Base-by-base conservation (phyloP, 768 basidiomycete genomes). In the Leucocoprinus birnbaumii region DNA sequence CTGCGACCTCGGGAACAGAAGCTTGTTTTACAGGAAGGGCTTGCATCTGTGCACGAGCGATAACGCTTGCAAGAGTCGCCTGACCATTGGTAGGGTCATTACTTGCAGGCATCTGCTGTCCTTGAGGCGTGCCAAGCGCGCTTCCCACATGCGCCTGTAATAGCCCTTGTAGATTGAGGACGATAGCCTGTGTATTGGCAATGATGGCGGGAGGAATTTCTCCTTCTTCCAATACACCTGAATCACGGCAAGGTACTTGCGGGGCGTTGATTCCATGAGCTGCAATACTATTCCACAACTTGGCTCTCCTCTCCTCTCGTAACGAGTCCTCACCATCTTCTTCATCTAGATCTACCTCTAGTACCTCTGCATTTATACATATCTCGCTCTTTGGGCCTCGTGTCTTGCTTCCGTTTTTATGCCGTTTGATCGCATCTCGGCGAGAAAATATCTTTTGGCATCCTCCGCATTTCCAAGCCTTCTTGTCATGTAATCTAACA, bases 341-440 rank as follows among this genome's bases (percentile, higher is more conserved):
- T 5, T 69, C 71, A 51, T 73, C 74, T 16, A 78, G 64, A 26
- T 82, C 76, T 16, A 88, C 82, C 65, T 90, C 88, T 46, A 78
- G 69, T 5, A 88, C 73, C 22, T 82, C 81, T 42, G 84, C 84
- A 11, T 71, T 72, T 41, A 80, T 67, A 60, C 88, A 91, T 22
- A 65, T 63, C 59, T 78, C 75, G 43, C 76, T 76, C 59, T 74
- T 80, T 9, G 75, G 74, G 16, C 80, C 82, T 16, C 81, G 74
- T 34, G 69, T 68, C 56, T 77, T 77, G 27, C 75, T 78, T 43
- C 79, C 78, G 61, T 86, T 84, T 67, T 86, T 87, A 59, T 91
- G 89, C 21, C 87, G 78, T 65, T 87, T 88, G 64, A 91, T 85
- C 2, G 89, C 89, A 65, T 91, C 89, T 42, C 86, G 76, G n/a